phyloP scores from a whole-genome alignment of 176 grass and related monocot species.

The Triticum dicoccoides region DNA sequence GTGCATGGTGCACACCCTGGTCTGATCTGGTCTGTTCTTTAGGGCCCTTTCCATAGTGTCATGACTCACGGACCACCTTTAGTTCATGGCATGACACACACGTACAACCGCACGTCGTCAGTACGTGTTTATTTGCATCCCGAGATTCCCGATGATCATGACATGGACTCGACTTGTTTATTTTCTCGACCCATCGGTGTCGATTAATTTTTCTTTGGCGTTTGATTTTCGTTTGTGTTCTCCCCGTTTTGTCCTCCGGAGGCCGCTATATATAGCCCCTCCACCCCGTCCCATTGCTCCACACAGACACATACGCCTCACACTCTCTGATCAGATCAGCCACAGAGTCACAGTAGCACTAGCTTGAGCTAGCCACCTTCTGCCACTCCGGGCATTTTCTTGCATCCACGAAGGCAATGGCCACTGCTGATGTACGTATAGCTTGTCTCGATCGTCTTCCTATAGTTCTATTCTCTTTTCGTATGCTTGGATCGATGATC shows the following conservation, averaged over 20 bases:
- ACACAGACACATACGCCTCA: conserved; percentile 14
- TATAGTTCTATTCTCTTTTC: not conserved
- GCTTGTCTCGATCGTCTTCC: too few relatives aligned
- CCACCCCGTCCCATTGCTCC: conserved; percentile 23
- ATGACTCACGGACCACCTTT: not conserved
- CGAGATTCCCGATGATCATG: conserved; percentile 39
- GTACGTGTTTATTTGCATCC: not conserved
- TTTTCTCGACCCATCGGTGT: not conserved
- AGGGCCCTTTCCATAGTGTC: not conserved
- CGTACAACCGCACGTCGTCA: conserved; percentile 12
- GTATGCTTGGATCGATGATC: not conserved
- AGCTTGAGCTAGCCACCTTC: not conserved
- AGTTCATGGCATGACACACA: not conserved
- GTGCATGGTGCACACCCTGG: not conserved
- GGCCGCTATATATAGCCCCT: conserved; percentile 46
- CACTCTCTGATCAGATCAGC: not conserved
- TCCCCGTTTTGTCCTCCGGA: conserved; percentile 32
- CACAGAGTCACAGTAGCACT: not conserved
- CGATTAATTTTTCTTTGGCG: not conserved
- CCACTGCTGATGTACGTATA: conserved; percentile 43
- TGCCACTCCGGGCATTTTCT: not conserved
- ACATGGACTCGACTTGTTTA: not conserved
- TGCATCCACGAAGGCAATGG: conserved; percentile 32
- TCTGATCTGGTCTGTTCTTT: not conserved
- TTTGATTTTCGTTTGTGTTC: not conserved